A percentile compares a stretch with the other conserved stretches of the same genome.
Evolutionary conservation across 208 protist species (phyloP).

Genomic region (Novymonas esmeraldas): DNA sequence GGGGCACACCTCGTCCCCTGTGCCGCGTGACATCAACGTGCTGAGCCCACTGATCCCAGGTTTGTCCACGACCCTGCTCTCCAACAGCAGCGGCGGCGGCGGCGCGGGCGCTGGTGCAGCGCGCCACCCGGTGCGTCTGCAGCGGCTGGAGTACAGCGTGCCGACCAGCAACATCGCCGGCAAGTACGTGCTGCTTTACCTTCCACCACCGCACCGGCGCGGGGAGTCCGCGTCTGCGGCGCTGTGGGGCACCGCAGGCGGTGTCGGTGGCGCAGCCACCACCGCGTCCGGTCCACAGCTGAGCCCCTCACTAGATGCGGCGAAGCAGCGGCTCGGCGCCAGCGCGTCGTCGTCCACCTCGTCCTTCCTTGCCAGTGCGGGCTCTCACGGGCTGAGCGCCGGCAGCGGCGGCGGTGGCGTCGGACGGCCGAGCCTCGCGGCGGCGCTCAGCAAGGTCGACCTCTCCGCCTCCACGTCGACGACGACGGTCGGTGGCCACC

Average conservation of each 20-base stretch:
- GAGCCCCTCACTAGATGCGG: slow-evolving; percentile 10
- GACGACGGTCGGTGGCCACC: slow-evolving; percentile 7
- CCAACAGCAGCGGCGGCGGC: not conserved
- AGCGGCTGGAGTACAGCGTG: slow-evolving; percentile 46
- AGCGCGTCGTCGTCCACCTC: slow-evolving; percentile 14
- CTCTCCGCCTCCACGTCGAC: not conserved
- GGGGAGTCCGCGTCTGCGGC: slow-evolving; percentile 7
- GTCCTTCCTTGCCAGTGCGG: slow-evolving; percentile 3
- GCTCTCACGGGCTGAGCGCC: slow-evolving; percentile 10
- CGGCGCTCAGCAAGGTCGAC: slow-evolving; percentile 12
- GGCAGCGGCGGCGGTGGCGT: not conserved
- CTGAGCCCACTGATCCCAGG: slow-evolving; percentile 22
- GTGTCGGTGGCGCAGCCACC: not conserved
- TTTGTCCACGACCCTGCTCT: not conserved
- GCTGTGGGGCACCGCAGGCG: slow-evolving; percentile 15
- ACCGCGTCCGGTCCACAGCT: not conserved
- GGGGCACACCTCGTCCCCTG: not conserved
- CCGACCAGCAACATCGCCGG: slow-evolving; percentile 47
- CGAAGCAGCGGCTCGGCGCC: slow-evolving; percentile 17
- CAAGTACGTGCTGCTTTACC: slow-evolving; percentile 76
- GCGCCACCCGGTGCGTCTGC: not conserved
- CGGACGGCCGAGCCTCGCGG: slow-evolving; percentile 12
- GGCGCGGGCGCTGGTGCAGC: not conserved
- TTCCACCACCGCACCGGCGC: slow-evolving; percentile 34
- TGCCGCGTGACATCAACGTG: slow-evolving; percentile 4